Evolutionary conservation across 2,329 filamentous ascomycete species (phyloP).

Genomic region (Monosporascus ibericus): DNA sequence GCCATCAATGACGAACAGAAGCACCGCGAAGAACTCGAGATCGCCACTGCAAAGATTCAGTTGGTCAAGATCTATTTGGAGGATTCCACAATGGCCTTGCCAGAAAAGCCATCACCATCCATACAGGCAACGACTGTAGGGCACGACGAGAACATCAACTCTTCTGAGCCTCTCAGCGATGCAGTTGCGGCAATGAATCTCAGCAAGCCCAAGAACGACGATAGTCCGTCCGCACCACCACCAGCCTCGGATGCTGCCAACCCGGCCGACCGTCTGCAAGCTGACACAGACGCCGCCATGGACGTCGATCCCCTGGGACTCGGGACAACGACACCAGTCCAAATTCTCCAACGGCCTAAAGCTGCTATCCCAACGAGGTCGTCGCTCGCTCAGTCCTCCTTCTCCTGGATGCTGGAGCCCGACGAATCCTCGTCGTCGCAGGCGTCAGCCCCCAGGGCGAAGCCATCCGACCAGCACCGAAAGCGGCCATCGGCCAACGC

Average conservation of each 20-base stretch:
- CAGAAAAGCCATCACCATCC: slow-evolving; percentile 27
- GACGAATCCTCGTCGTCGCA: slow-evolving; percentile 29
- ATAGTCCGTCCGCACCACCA: neutral
- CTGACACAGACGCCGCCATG: slow-evolving; percentile 1
- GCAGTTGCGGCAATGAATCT: slow-evolving; percentile 22
- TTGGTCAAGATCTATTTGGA: slow-evolving; percentile 58
- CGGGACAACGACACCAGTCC: slow-evolving; percentile 10
- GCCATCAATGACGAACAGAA: slow-evolving; percentile 42
- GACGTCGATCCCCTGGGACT: slow-evolving; percentile 19
- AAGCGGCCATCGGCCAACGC: slow-evolving; percentile 37
- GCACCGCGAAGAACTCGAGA: slow-evolving; percentile 47
- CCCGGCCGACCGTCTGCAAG: neutral
- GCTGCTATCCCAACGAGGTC: slow-evolving; percentile 55
- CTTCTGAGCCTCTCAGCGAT: slow-evolving; percentile 16
- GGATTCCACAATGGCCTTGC: slow-evolving; percentile 48
- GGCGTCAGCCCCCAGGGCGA: slow-evolving; percentile 11
- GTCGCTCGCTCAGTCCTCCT: slow-evolving; percentile 66
- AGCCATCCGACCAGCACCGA: no score
- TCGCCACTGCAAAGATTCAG: slow-evolving; percentile 57
- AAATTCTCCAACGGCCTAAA: slow-evolving; percentile 24
- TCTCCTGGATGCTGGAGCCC: slow-evolving; percentile 71
- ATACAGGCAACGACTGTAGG: slow-evolving; percentile 2
- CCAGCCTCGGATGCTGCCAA: neutral
- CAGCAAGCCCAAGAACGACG: slow-evolving; percentile 11
- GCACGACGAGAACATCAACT: slow-evolving; percentile 2